Conservation (phyloP, 2,329 filamentous ascomycete genomes). For the Monilinia aucupariae region DNA sequence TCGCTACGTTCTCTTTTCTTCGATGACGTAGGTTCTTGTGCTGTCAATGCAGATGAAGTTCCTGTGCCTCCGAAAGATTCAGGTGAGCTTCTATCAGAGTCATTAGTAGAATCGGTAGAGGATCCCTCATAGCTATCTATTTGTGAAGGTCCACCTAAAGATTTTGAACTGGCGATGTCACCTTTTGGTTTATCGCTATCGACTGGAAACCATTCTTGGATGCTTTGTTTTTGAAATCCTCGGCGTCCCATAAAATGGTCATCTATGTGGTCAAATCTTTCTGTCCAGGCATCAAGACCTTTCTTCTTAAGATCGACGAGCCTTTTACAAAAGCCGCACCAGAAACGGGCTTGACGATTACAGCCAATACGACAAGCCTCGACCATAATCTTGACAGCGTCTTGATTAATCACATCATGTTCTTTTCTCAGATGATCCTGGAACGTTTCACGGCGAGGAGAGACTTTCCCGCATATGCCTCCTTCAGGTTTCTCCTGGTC, state of each 20-base stretch:
- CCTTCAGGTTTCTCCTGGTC: constrained; percentile 37
- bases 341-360: constrained; percentile 63
- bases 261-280: constrained; percentile 70
- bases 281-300: constrained; percentile 52
- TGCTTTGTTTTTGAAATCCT: constrained; percentile 38
- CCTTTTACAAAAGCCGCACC: constrained; percentile 76
- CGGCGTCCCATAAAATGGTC: constrained; percentile 57
- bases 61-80: constrained; percentile 8
- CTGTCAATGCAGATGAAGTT: constrained; percentile 17
- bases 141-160: constrained; percentile 5
- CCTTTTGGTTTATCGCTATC: constrained; percentile 26
- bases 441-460: constrained; percentile 55
- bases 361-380: constrained; percentile 56
- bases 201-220: constrained; percentile 49
- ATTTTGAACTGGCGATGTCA: constrained; percentile 11
- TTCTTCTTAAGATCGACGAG: constrained; percentile 45
- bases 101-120: constrained; percentile 7
- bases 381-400: constrained; percentile 39
- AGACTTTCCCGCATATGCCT: constrained; percentile 52
- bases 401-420: constrained; percentile 32
- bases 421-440: constrained; percentile 50
- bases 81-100: constrained; percentile 11
- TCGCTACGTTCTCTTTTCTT: constrained; percentile 19
- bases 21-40: constrained; percentile 1
- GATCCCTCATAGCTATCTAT: constrained; percentile 2